phyloP scores from a whole-genome alignment of 306 rosid genomes.

The Sicyos baderoa region DNA sequence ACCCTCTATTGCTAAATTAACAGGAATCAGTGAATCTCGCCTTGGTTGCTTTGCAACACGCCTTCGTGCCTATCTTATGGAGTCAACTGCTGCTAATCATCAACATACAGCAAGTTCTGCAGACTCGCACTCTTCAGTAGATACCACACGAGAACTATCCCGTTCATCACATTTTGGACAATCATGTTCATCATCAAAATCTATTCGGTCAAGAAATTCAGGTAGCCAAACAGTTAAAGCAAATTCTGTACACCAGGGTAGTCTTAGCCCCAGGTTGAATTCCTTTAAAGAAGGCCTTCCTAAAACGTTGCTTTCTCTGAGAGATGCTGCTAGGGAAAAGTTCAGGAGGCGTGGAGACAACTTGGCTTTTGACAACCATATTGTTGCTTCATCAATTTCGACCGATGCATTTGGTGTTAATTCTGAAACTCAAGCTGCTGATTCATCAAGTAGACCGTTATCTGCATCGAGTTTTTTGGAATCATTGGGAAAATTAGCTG shows the following conservation, averaged over 20 bases:
- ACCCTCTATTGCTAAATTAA: constrained; percentile 75
- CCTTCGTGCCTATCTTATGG: constrained; percentile 82
- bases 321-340: constrained; percentile 66
- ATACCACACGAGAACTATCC: constrained; percentile 25
- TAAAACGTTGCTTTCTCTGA: constrained; percentile 47
- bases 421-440: constrained; percentile 28
- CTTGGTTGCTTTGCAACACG: constrained; percentile 86
- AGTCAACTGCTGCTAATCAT: constrained; percentile 40
- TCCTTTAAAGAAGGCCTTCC: constrained; percentile 82
- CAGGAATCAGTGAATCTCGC: constrained; percentile 85
- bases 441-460: constrained; percentile 25
- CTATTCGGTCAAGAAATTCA: constrained; percentile 50
- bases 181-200: constrained; percentile 40
- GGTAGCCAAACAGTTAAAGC: constrained; percentile 53
- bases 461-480: constrained; percentile 50
- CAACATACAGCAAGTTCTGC: constrained; percentile 29
- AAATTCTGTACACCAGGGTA: constrained; percentile 54
- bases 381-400: constrained; percentile 27
- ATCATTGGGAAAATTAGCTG: constrained; percentile 44
- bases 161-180: constrained; percentile 43
- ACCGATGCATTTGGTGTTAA: constrained; percentile 27
- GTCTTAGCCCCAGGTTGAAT: constrained; percentile 78
- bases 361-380: constrained; percentile 38
- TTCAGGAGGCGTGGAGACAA: constrained; percentile 55
- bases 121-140: constrained; percentile 22